These are phyloP conservation scores for Noccaea bulbosa DNA, from an alignment of 345 rosid species.

Conservation along the genomic window DNA sequence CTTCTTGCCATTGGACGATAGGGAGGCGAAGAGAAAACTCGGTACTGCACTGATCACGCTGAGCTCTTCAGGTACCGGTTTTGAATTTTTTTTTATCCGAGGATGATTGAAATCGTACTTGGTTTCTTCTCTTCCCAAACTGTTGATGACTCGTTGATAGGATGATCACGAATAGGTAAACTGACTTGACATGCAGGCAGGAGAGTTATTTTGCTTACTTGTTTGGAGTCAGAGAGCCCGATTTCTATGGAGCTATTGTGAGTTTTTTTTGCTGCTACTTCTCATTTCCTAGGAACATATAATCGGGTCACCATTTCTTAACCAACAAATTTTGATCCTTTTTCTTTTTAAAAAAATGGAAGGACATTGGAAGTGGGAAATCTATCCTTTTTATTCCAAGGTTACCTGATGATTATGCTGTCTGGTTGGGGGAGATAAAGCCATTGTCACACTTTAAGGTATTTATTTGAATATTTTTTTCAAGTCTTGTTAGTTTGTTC, in stretches of 20 bases:
- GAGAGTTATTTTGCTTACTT: conserved; percentile 92
- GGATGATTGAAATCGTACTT: conserved; percentile 2
- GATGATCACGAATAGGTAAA: background rate
- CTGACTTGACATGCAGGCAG: conserved; percentile 54
- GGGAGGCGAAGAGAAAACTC: conserved; percentile 89
- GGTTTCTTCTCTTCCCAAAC: conserved; percentile 9
- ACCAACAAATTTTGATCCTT: background rate
- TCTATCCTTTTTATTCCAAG: conserved; percentile 85
- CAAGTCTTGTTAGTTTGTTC: conserved; percentile 12
- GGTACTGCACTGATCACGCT: conserved; percentile 87
- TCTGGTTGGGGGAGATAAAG: conserved; percentile 92
- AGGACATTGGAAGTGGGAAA: conserved; percentile 83
- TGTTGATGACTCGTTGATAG: background rate
- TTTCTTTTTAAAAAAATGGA: no score
- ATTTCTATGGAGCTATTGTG: conserved; percentile 86
- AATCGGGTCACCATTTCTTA: background rate
- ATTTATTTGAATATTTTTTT: background rate
- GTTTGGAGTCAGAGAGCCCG: conserved; percentile 90
- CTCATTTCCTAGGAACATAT: background rate
- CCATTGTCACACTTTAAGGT: conserved; percentile 70
- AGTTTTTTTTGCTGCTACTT: conserved; percentile 45
- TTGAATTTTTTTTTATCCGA: background rate
- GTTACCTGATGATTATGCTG: conserved; percentile 81
- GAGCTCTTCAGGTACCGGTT: conserved; percentile 79
- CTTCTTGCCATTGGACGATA: conserved; percentile 26